These are phyloP conservation scores for Calonectria henricotiae DNA, from an alignment of 2,329 filamentous ascomycete genomes.

Conservation along the genomic window DNA sequence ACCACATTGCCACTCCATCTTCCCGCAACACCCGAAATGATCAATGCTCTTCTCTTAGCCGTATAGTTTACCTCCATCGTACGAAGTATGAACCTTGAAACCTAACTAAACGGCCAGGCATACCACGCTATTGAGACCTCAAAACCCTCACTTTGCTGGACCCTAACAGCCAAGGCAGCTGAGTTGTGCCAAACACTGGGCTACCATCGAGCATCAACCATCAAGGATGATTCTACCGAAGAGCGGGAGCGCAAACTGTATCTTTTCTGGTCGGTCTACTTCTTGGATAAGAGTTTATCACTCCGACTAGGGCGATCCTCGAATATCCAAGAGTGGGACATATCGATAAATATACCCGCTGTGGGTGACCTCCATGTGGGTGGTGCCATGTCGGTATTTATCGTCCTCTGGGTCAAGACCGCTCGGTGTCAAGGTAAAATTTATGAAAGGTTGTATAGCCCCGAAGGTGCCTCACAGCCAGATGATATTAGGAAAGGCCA, in stretches of 20 bases:
- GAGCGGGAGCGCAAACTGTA: constrained; percentile 50
- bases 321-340: constrained; percentile 72
- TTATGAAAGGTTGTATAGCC: constrained; percentile 70
- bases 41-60: constrained; percentile 48
- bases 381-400: constrained; percentile 55
- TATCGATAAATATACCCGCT: constrained; percentile 61
- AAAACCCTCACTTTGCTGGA: constrained; percentile 56
- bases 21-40: constrained; percentile 53
- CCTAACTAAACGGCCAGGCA: constrained; percentile 44
- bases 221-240: constrained; percentile 45
- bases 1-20: constrained; percentile 55
- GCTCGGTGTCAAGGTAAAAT: constrained; percentile 72
- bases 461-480: constrained; percentile 59
- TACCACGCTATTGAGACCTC: constrained; percentile 56
- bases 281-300: constrained; percentile 70
- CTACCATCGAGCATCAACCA: constrained; percentile 52
- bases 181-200: constrained; percentile 55
- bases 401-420: constrained; percentile 67
- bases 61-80: constrained; percentile 27
- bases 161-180: constrained; percentile 54
- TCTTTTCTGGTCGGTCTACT: constrained; percentile 74
- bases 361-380: constrained; percentile 53
- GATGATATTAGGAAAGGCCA: constrained; percentile 56
- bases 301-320: constrained; percentile 70
- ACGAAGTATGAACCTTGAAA: rapidly evolving